Base-by-base conservation (phyloP, 176 grass and related monocot genomes). In the Triticum timopheevii region DNA sequence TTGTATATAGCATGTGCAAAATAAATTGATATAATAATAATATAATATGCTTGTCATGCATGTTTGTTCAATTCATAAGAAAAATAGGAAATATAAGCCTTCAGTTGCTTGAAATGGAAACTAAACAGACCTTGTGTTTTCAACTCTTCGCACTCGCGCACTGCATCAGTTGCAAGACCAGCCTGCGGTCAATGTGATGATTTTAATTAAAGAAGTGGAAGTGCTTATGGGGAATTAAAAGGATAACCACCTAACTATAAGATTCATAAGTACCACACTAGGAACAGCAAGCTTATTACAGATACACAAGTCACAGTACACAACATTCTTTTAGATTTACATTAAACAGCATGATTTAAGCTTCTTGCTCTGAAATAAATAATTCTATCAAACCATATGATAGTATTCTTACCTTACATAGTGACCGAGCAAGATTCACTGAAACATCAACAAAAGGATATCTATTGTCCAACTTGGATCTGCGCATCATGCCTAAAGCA, bases 381-480 rank as follows among this genome's bases (percentile, higher is more conserved):
- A 73, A 66, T 34, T 67, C 73, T 35, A 87, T 65, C 73, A 85
- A 75, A 84, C 45, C 25, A 87, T 25, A 23, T 4, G 28, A 7
- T 77, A 90, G 49, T 78, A 71, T 35, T 61, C 72, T 90, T 90
- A 96, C 96, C 96, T 92, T 96, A 78, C 87, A 93, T 17, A 96
- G 87, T 78, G 96, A 92, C 77, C 96, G 87, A 72, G 88, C 92
- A 94, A 98, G 96, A 86, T 98, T 98, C 50, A 98, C 35, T 22
- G 92, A 98, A 66, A 98, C 88, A 88, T 92, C 82, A 71, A 85
- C 76, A 67, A 93, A 61, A 83, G 19, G 84, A 80, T 81, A 62
- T 86, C 61, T 77, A 40, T 82, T 31, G 86, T 96, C 93, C 68
- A 79, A 45, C 73, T 90, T 87, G 58, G 85, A 96, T 42, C 88